Evolutionary conservation across 108 stramenopile genomes (phyloP).

Genomic region (Aureococcus anophagefferens): DNA sequence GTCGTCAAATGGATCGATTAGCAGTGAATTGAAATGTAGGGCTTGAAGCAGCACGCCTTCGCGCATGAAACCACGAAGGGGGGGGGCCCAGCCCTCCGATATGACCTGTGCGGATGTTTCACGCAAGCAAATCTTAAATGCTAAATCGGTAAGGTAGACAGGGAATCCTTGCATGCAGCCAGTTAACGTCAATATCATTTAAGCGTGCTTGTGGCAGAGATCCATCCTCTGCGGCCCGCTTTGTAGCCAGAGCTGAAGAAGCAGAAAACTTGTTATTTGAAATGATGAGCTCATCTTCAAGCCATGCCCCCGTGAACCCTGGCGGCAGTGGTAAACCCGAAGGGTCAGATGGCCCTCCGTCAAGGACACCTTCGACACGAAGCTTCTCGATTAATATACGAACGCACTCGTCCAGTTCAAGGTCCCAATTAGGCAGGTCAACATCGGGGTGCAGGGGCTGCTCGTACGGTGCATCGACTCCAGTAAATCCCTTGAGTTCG

Average conservation of each 20-base stretch:
- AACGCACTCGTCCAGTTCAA: conserved; percentile 72
- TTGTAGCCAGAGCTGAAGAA: too few species aligned
- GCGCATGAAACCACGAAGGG: conserved; percentile 95
- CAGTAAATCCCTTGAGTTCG: conserved; percentile 91
- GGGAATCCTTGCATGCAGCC: too few species aligned
- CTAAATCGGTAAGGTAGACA: too few species aligned
- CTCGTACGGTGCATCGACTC: conserved; percentile 97
- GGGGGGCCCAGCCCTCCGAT: conserved; percentile 96
- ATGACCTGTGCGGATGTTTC: too few species aligned
- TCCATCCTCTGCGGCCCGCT: conserved; percentile 61
- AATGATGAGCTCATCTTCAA: background rate
- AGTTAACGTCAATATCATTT: conserved; percentile 92
- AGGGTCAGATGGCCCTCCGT: background rate
- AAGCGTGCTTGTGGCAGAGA: conserved; percentile 85
- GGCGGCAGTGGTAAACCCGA: background rate
- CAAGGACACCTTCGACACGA: too few species aligned
- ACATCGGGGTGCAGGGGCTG: conserved; percentile 80
- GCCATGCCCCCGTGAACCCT: background rate
- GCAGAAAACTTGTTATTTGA: too few species aligned
- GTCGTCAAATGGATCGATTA: conserved; percentile 88
- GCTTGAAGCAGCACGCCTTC: conserved; percentile 89
- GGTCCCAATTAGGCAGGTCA: conserved; percentile 74
- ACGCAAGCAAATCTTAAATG: too few species aligned
- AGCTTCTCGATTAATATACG: too few species aligned
- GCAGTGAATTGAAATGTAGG: conserved; percentile 87